These are phyloP conservation scores for Neofusicoccum cordaticola DNA, from an alignment of 2,329 filamentous ascomycete genomes.

Conservation along the genomic window DNA sequence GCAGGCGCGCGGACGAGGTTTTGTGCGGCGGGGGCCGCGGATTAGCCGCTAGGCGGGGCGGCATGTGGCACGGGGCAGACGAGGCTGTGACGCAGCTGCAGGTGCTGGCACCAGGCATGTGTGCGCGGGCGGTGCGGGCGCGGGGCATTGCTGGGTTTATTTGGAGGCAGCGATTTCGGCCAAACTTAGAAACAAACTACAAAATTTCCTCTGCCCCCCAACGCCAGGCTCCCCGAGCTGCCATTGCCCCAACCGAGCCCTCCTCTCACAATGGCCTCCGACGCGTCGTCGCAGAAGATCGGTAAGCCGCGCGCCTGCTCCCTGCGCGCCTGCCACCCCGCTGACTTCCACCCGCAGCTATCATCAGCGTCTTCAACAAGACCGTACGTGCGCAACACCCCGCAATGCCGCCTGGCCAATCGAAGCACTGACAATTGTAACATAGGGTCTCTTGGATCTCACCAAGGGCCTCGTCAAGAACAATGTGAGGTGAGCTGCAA, in stretches of 20 bases:
- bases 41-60: neutral
- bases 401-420: conserved; percentile 1
- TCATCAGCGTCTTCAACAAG: conserved; percentile 96
- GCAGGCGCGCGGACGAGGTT: neutral
- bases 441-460: conserved; percentile 70
- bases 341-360: conserved; percentile 51
- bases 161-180: conserved; percentile 9
- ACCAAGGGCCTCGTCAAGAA: conserved; percentile 86
- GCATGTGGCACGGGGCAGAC: neutral
- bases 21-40: neutral
- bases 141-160: neutral
- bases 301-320: conserved; percentile 7
- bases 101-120: neutral
- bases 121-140: neutral
- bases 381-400: conserved; percentile 50
- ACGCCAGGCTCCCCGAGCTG: neutral
- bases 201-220: conserved; percentile 8
- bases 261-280: conserved; percentile 15
- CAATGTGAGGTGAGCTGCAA: conserved; percentile 62
- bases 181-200: conserved; percentile 11
- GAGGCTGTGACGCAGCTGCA: conserved; percentile 3
- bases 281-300: conserved; percentile 18
- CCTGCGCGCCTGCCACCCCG: neutral
- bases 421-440: conserved; percentile 5
- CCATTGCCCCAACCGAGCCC: neutral